These are phyloP conservation scores for Fusarium musae DNA, from an alignment of 2,329 filamentous ascomycete species.

Conservation along the genomic window DNA sequence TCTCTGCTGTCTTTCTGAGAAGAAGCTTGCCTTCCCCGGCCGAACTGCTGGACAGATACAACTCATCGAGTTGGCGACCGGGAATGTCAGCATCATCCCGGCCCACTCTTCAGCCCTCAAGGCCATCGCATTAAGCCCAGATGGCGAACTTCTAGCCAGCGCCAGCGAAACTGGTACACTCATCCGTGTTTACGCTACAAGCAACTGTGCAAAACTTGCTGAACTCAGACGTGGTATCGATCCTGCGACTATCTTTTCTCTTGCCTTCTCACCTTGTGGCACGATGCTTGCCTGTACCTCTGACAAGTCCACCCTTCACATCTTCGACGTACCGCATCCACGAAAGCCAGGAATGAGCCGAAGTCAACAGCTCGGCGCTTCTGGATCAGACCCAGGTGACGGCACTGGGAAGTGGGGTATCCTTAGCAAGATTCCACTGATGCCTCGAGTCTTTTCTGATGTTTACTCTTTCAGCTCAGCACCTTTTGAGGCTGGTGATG, in stretches of 20 bases:
- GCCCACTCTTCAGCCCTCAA: slow-evolving; percentile 84
- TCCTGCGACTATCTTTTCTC: slow-evolving; percentile 84
- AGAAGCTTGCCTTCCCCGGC: slow-evolving; percentile 86
- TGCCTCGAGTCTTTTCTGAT: slow-evolving; percentile 90
- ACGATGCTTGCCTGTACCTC: slow-evolving; percentile 89
- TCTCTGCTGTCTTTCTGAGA: slow-evolving; percentile 79
- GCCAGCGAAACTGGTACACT: slow-evolving; percentile 93
- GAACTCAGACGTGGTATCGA: slow-evolving; percentile 93
- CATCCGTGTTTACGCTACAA: slow-evolving; percentile 84
- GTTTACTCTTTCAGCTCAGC: slow-evolving; percentile 85
- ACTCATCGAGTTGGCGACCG: slow-evolving; percentile 79
- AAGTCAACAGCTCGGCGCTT: slow-evolving; percentile 44
- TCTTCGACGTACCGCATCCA: slow-evolving; percentile 83
- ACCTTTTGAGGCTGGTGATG: slow-evolving; percentile 86
- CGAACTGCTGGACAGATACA: slow-evolving; percentile 89
- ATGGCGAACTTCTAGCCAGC: slow-evolving; percentile 85
- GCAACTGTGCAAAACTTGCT: slow-evolving; percentile 80
- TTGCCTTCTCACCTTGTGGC: slow-evolving; percentile 87
- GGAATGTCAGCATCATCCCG: slow-evolving; percentile 91
- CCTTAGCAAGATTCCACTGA: slow-evolving; percentile 81
- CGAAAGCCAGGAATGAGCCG: slow-evolving; percentile 53
- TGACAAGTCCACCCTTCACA: slow-evolving; percentile 94
- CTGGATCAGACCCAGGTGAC: slow-evolving; percentile 57
- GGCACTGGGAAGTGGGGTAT: slow-evolving; percentile 84
- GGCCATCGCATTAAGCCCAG: slow-evolving; percentile 81